Evolutionary conservation across 208 protist species (phyloP).

Genomic region (Entamoeba dispar): DNA sequence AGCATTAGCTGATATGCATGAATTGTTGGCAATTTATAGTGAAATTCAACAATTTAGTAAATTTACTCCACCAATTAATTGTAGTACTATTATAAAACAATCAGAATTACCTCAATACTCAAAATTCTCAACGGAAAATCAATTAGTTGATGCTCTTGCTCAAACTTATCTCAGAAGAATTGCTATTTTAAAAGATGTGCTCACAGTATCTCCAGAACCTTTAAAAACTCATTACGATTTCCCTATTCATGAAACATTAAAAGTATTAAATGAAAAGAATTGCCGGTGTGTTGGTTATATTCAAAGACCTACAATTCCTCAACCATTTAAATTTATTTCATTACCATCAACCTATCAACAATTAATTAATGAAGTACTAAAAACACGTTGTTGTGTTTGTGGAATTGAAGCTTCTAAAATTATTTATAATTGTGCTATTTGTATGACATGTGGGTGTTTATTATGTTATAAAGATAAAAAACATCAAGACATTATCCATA

Average conservation of each 20-base stretch:
- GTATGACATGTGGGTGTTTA: not conserved
- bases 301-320: not conserved
- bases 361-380: not conserved
- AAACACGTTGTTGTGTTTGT: not conserved
- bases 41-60: not conserved
- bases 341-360: not conserved
- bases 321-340: not conserved
- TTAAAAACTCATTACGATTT: not conserved
- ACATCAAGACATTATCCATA: not conserved
- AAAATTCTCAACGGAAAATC: not conserved
- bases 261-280: not conserved
- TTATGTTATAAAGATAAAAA: not conserved
- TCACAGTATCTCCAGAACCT: not conserved
- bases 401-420: not conserved
- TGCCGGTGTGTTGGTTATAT: not conserved
- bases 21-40: not conserved
- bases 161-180: not conserved
- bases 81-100: not conserved
- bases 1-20: not conserved
- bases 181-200: not conserved
- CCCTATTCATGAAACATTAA: not conserved
- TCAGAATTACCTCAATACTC: not conserved
- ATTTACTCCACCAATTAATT: not conserved
- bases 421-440: not conserved
- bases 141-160: not conserved